Base-by-base conservation (phyloP, 148 eudicot species). In the Rhododendron henanense region DNA sequence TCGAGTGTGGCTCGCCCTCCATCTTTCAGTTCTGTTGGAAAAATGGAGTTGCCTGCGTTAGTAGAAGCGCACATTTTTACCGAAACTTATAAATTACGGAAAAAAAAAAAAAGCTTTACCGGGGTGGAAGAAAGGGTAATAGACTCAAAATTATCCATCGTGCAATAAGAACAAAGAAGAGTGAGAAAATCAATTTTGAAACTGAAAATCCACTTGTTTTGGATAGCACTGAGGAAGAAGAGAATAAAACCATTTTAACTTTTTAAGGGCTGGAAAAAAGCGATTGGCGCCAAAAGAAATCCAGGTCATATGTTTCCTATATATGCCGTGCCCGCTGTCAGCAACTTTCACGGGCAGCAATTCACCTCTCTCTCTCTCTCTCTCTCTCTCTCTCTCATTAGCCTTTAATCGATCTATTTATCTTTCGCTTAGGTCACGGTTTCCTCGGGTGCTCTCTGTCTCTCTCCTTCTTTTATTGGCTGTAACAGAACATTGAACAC, bases 381-480 rank as follows among this genome's bases (percentile, higher is more conserved):
- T 55, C 19, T 5, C 76, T 33, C 76, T 71, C 37, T 71, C 76
- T 11, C 39, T 71, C 35, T 4, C 76, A 8, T 25, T 71, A 71
- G 76, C 55, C 63, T 82, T 67, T 25, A 63, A 37, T 41, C 45
- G 45, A 41, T 65, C 77, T 39, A 31, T 65, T 65, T 39, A 31
- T 16, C 63, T 35, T 84, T 47, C 41, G 80, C 81, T 85, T 83
- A 90, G 86, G 82, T 90, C 91, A 85, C 87, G 84, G 73, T 48
- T 85, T 89, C 89, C 89, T 89, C 87, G 91, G 87, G 88, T 89
- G 37, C 91, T 63, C 31, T 82, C 48, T 81, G 15, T 44, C 31
- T 61, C 76, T 31, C 39, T 44, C 13, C n/a, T 8, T 39, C 23
- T 50, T 14, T 50, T 14, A 41, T 59, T 55, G 79, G 79, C 44